Evolutionary conservation across 306 rosid genomes (phyloP).

Genomic region (Rosa multiflora): DNA sequence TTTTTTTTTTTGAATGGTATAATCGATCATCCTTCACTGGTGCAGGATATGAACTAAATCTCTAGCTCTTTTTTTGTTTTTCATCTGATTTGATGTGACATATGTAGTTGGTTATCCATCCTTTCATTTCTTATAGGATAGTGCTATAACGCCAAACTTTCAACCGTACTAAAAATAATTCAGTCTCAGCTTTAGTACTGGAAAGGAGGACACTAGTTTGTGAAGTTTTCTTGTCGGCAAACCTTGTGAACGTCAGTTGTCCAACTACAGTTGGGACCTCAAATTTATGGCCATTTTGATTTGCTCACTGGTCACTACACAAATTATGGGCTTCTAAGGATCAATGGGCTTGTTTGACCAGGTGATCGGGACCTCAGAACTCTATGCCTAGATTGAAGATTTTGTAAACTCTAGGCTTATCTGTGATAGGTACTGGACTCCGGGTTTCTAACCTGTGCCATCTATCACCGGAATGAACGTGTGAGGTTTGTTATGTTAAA

Average conservation of each 20-base stretch:
- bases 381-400: too few relatives aligned
- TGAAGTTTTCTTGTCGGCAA: neutral
- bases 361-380: neutral
- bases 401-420: too few relatives aligned
- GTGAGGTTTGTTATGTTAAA: too few relatives aligned
- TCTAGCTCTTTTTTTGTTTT: neutral
- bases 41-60: neutral
- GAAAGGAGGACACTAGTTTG: neutral
- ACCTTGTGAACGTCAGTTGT: neutral
- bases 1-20: too few relatives aligned
- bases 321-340: neutral
- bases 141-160: conserved; percentile 14
- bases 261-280: neutral
- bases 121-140: neutral
- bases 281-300: neutral
- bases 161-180: neutral
- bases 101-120: neutral
- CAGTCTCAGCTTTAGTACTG: neutral
- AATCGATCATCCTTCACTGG: neutral
- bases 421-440: too few relatives aligned
- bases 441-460: too few relatives aligned
- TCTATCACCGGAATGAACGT: too few relatives aligned
- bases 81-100: conserved; percentile 4
- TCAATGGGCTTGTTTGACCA: neutral
- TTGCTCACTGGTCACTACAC: neutral